These are phyloP conservation scores for Globisporangium perplexum DNA, from an alignment of 352 stramenopile genomes.

Conservation along the genomic window DNA sequence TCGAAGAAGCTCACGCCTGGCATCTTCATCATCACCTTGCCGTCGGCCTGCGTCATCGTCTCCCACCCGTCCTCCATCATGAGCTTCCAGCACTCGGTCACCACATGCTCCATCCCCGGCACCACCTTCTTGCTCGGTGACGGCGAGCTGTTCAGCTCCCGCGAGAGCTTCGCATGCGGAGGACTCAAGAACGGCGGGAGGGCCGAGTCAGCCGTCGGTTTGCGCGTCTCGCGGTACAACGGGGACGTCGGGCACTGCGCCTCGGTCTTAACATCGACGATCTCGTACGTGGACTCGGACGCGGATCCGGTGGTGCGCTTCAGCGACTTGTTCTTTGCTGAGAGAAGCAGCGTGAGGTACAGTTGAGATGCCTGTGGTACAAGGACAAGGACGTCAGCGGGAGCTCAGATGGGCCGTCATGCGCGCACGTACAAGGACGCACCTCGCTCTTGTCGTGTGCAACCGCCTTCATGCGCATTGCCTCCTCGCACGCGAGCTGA, in stretches of 20 bases:
- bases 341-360: slow-evolving; percentile 18
- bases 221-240: not conserved
- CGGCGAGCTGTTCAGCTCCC: slow-evolving; percentile 8
- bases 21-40: slow-evolving; percentile 60
- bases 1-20: slow-evolving; percentile 62
- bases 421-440: not conserved
- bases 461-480: slow-evolving; percentile 20
- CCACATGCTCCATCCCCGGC: slow-evolving; percentile 19
- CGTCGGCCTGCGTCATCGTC: slow-evolving; percentile 45
- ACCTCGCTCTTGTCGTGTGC: slow-evolving; percentile 25
- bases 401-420: not conserved
- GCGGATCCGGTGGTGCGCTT: not conserved
- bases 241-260: slow-evolving; percentile 3
- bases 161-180: slow-evolving; percentile 11
- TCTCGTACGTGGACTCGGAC: not conserved
- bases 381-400: not conserved
- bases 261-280: slow-evolving; percentile 1
- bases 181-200: slow-evolving; percentile 11
- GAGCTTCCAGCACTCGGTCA: slow-evolving; percentile 41
- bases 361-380: slow-evolving; percentile 7
- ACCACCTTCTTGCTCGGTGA: slow-evolving; percentile 17
- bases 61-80: slow-evolving; percentile 62
- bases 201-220: slow-evolving; percentile 2
- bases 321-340: slow-evolving; percentile 2
- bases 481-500: slow-evolving; percentile 41